Evolutionary conservation across 176 grass and related monocot species (phyloP).

Genomic region (Eragrostis curvula): DNA sequence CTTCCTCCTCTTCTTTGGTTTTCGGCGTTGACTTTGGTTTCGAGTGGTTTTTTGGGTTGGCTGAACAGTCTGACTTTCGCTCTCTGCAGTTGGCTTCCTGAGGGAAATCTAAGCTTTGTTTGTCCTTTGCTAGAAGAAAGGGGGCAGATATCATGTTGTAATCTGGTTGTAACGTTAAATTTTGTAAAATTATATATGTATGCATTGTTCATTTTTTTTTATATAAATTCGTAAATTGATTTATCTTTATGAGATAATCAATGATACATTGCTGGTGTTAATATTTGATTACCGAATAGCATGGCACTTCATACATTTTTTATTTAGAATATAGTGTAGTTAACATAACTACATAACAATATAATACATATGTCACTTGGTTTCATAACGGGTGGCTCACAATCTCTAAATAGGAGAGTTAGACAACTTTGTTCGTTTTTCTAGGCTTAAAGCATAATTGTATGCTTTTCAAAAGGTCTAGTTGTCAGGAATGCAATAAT

Average conservation of each 20-base stretch:
- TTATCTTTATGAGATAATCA: too few species aligned
- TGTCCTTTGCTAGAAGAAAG: neutral
- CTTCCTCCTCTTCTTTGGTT: conserved; percentile 21
- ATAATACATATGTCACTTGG: neutral
- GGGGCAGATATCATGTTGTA: too few species aligned
- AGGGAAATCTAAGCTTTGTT: neutral
- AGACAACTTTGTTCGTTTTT: neutral
- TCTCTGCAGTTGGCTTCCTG: neutral
- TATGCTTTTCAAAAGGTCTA: too few species aligned
- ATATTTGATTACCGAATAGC: too few species aligned
- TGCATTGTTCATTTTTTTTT: neutral
- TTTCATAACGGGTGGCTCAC: neutral
- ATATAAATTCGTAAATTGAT: too few species aligned
- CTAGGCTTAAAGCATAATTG: neutral
- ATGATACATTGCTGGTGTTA: too few species aligned
- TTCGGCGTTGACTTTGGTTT: conserved; percentile 46
- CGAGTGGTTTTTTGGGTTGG: conserved; percentile 10
- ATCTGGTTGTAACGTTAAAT: neutral
- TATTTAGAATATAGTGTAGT: neutral
- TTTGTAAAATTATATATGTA: neutral
- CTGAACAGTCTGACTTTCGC: conserved; percentile 42
- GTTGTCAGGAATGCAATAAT: too few species aligned
- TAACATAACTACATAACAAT: too few species aligned
- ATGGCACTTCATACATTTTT: neutral
- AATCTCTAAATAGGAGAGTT: conserved; percentile 15